Base-by-base conservation (phyloP, 495 filamentous ascomycete species). In the Hypoxylon cercidicola region DNA sequence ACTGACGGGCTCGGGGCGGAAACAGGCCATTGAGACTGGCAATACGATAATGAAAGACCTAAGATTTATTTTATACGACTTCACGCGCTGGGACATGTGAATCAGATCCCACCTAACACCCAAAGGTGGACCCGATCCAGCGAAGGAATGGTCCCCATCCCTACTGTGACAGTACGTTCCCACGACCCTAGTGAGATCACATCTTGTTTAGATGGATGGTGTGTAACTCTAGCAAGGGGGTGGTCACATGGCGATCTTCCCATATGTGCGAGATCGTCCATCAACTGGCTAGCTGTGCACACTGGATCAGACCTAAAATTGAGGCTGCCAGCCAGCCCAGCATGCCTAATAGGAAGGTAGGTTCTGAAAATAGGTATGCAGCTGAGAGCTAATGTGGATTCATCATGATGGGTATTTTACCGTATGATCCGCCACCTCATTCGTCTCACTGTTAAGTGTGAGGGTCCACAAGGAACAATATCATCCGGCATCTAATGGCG, bases 41-140 rank as follows among this genome's bases (percentile, higher is more conserved):
- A 25, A 11, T 50, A 21, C 5, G 35, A 15, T 41, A 47, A 43
- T 50, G 58, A 58, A 19, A 68, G 64, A 48, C 50, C 23, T 45
- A 19, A 59, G 58, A 55, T 54, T 28, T 62, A 45, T 68, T 58
- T 68, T 68, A 68, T 68, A 68, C 48, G 37, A 46, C 59, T 55
- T 50, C 43, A 58, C 54, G 40, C 35, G 44, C 21, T 43, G 50
- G 46, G 58, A 43, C 49, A 59, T 55, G 58, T 58, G 35, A 55
- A 21, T 41, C 30, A 51, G 20, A 48, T 34, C 46, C 58, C 39
- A 37, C 54, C 40, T 28, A 28, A 28, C 25, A 28, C 25, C 28
- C 15, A 62, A 35, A 43, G 44, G 59, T 62, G 59, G 53, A 55
- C 21, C 49, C 20, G 30, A 40, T 16, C 34, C 37, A 41, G 23